phyloP scores from a whole-genome alignment of 306 rosid genomes.

The Delonix regia region DNA sequence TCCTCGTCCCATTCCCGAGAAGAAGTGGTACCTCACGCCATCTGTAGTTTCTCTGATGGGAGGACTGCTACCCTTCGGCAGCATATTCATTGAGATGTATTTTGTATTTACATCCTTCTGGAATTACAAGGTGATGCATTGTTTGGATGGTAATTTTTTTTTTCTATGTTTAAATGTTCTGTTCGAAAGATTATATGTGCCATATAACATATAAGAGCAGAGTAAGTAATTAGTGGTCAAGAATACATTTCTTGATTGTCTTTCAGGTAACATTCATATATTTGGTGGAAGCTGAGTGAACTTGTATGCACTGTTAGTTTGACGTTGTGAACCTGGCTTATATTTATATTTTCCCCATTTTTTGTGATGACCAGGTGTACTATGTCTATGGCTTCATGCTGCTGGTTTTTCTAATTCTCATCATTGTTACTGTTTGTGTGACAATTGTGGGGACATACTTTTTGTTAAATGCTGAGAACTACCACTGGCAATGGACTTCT shows the following conservation, averaged over 20 bases:
- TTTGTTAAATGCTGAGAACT: slow-evolving; percentile 96
- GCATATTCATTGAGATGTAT: slow-evolving; percentile 99
- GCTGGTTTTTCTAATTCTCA: slow-evolving; percentile 89
- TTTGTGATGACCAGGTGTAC: slow-evolving; percentile 80
- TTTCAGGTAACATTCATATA: slow-evolving; percentile 22
- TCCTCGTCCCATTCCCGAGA: slow-evolving; percentile 99
- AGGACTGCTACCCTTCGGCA: slow-evolving; percentile 97
- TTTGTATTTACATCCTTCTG: slow-evolving; percentile 99
- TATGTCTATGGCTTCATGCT: slow-evolving; percentile 98
- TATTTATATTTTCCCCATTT: slow-evolving; percentile 19
- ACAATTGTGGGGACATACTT: slow-evolving; percentile 98
- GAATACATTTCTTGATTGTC: slow-evolving; percentile 27
- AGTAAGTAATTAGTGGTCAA: slow-evolving; percentile 26
- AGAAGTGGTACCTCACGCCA: slow-evolving; percentile 99
- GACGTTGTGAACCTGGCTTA: slow-evolving; percentile 22
- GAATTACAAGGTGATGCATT: slow-evolving; percentile 71
- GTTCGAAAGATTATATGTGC: slow-evolving; percentile 7
- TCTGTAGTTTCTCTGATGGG: slow-evolving; percentile 98
- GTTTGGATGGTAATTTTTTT: slow-evolving; percentile 2
- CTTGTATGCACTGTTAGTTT: neutral
- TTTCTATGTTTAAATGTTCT: slow-evolving; percentile 13
- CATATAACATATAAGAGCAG: slow-evolving; percentile 10
- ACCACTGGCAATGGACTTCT: slow-evolving; percentile 99
- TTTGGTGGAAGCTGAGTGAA: slow-evolving; percentile 16
- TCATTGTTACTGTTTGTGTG: slow-evolving; percentile 94